A percentile compares a stretch with the other conserved stretches of the same genome.
phyloP scores from a whole-genome alignment of 1,284 basidiomycete species.

The Wallemia mellicola region DNA sequence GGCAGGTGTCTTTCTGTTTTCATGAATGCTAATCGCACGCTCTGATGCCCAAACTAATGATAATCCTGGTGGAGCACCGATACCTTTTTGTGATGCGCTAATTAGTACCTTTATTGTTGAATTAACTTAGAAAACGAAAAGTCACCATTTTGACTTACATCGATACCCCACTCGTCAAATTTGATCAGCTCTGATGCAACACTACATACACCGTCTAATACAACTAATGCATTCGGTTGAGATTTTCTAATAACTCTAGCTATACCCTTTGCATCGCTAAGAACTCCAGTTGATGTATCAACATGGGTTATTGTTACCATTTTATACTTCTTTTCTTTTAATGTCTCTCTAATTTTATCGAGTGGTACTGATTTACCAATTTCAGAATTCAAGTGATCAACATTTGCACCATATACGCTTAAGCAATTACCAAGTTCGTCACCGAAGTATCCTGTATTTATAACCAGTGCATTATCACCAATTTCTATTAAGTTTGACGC shows the following conservation, averaged over 20 bases:
- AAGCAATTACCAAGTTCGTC: constrained; percentile 29
- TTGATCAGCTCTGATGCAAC: constrained; percentile 79
- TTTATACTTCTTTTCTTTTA: constrained; percentile 62
- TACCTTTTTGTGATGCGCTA: constrained; percentile 77
- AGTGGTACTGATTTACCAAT: constrained; percentile 43
- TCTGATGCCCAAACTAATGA: constrained; percentile 57
- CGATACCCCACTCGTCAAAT: constrained; percentile 79
- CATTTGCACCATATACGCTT: constrained; percentile 61
- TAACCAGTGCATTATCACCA: constrained; percentile 47
- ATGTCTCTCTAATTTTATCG: constrained; percentile 33
- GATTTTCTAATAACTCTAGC: constrained; percentile 40
- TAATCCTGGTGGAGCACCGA: constrained; percentile 79
- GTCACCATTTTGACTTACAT: constrained; percentile 22
- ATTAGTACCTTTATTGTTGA: constrained; percentile 24
- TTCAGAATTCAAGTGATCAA: constrained; percentile 54
- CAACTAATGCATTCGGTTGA: constrained; percentile 63
- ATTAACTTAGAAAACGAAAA: neutral
- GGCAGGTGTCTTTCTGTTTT: constrained; percentile 36
- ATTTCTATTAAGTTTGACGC: constrained; percentile 49
- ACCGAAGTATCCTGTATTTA: constrained; percentile 67
- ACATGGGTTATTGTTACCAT: constrained; percentile 64
- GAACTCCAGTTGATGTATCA: constrained; percentile 70
- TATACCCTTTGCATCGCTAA: constrained; percentile 56
- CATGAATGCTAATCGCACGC: constrained; percentile 44
- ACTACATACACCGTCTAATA: constrained; percentile 78